Evolutionary conservation across 495 filamentous ascomycete genomes (phyloP).

Genomic region (Penicillium coprophilum): DNA sequence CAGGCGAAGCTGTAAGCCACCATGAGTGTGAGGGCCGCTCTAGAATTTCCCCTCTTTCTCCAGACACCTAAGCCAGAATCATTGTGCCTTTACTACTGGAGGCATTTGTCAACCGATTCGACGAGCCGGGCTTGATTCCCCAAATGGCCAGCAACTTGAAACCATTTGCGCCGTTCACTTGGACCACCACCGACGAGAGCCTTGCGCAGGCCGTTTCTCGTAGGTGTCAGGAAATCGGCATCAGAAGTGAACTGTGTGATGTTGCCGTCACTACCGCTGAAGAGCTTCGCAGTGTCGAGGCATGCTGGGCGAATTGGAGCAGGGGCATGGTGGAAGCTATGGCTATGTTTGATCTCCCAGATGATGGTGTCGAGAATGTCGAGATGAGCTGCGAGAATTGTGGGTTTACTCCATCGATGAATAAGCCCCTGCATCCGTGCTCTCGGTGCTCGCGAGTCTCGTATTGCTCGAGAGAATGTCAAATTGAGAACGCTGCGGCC

Average conservation of each 20-base stretch:
- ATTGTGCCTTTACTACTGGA: conserved; percentile 13
- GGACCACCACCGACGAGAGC: neutral
- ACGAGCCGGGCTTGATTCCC: neutral
- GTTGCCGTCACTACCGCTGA: neutral
- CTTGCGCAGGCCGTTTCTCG: conserved; percentile 8
- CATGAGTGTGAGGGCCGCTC: conserved; percentile 8
- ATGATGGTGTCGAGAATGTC: conserved; percentile 8
- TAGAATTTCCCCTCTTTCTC: neutral
- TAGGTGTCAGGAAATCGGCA: neutral
- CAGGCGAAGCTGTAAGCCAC: neutral
- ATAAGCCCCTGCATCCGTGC: conserved; percentile 8
- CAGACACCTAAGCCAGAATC: neutral
- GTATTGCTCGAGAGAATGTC: conserved; percentile 17
- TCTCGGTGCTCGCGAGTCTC: conserved; percentile 5
- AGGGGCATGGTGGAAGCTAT: neutral
- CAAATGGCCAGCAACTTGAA: neutral
- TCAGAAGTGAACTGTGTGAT: conserved; percentile 4
- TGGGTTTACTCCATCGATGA: conserved; percentile 11
- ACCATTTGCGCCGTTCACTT: conserved; percentile 9
- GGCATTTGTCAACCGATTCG: conserved; percentile 9
- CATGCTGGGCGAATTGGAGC: neutral
- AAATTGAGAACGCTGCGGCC: conserved; percentile 2
- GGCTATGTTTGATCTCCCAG: neutral
- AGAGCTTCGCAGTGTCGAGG: neutral
- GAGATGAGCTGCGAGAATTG: conserved; percentile 8